Conservation (phyloP, 2,329 filamentous ascomycete genomes). For the Colletotrichum cordylinicola region DNA sequence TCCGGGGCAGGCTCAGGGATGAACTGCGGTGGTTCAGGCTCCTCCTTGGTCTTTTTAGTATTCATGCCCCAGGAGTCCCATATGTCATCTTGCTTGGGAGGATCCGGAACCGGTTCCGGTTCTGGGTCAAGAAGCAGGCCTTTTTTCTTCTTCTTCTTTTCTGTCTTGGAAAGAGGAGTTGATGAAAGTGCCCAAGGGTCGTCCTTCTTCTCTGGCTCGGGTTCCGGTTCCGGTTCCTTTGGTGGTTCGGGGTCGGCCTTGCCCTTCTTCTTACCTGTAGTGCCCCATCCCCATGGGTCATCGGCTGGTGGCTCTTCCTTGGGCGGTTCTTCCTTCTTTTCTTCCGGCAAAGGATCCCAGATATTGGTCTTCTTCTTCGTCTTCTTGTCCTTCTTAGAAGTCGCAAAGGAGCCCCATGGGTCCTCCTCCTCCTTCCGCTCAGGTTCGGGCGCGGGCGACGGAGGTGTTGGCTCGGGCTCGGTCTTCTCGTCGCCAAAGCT, state of each 20-base stretch:
- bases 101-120: constrained; percentile 10
- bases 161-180: constrained; percentile 36
- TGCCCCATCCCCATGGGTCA: constrained; percentile 39
- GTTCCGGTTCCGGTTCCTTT: constrained; percentile 28
- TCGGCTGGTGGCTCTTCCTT: constrained; percentile 29
- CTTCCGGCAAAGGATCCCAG: constrained; percentile 40
- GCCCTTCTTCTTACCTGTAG: constrained; percentile 38
- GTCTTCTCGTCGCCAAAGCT: constrained; percentile 46
- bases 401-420: constrained; percentile 34
- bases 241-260: constrained; percentile 31
- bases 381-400: constrained; percentile 49
- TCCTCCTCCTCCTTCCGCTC: constrained; percentile 41
- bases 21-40: constrained; percentile 24
- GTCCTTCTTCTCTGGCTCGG: constrained; percentile 21
- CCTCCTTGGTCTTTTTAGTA: constrained; percentile 48
- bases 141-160: constrained; percentile 45
- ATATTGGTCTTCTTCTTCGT: constrained; percentile 43
- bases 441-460: background rate
- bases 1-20: constrained; percentile 30
- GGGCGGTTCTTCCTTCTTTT: constrained; percentile 32
- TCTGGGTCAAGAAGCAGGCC: constrained; percentile 29
- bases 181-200: constrained; percentile 27
- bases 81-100: constrained; percentile 21
- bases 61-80: constrained; percentile 41
- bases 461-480: background rate